Percentiles rank a stretch among this genome's conserved stretches.
These are phyloP conservation scores for Aspergillus thermomutatus DNA, from an alignment of 2,329 filamentous ascomycete species.

Conservation along the genomic window DNA sequence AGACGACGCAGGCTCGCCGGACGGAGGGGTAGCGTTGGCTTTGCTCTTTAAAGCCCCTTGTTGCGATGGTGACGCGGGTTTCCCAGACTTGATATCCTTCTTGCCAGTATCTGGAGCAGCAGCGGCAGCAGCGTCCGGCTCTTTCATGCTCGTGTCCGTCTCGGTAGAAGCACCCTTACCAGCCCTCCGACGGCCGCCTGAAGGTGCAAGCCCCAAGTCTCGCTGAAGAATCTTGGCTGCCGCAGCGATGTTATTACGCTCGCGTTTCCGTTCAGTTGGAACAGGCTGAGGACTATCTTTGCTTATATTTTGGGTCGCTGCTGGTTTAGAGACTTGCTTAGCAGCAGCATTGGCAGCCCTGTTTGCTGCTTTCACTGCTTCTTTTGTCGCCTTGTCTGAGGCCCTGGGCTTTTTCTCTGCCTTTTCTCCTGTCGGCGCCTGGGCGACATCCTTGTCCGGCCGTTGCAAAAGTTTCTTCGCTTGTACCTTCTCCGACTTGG, in stretches of 20 bases:
- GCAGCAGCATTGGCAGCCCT: slow-evolving; percentile 26
- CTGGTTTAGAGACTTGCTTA: slow-evolving; percentile 37
- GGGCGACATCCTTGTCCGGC: slow-evolving; percentile 30
- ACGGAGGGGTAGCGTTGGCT: slow-evolving; percentile 17
- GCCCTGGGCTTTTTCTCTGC: slow-evolving; percentile 37
- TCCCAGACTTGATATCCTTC: slow-evolving; percentile 22
- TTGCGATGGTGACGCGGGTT: slow-evolving; percentile 12
- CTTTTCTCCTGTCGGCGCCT: slow-evolving; percentile 32
- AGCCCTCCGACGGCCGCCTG: slow-evolving; percentile 40
- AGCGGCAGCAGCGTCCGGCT: slow-evolving; percentile 7
- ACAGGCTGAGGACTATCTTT: slow-evolving; percentile 23
- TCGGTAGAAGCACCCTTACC: slow-evolving; percentile 30
- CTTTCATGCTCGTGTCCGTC: slow-evolving; percentile 19
- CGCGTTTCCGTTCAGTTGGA: slow-evolving; percentile 49
- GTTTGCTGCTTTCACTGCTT: slow-evolving; percentile 58
- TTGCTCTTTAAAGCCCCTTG: slow-evolving; percentile 12
- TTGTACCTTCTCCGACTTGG: slow-evolving; percentile 40
- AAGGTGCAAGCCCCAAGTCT: slow-evolving; percentile 55
- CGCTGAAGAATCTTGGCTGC: slow-evolving; percentile 60
- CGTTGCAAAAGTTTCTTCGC: slow-evolving; percentile 42
- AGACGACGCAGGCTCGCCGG: slow-evolving; percentile 20
- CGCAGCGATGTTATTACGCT: slow-evolving; percentile 51
- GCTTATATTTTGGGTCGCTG: slow-evolving; percentile 23
- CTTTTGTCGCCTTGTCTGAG: slow-evolving; percentile 58
- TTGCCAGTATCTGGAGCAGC: slow-evolving; percentile 18